Conservation (phyloP, 2,329 filamentous ascomycete species). For the Monilinia vaccinii-corymbosi region DNA sequence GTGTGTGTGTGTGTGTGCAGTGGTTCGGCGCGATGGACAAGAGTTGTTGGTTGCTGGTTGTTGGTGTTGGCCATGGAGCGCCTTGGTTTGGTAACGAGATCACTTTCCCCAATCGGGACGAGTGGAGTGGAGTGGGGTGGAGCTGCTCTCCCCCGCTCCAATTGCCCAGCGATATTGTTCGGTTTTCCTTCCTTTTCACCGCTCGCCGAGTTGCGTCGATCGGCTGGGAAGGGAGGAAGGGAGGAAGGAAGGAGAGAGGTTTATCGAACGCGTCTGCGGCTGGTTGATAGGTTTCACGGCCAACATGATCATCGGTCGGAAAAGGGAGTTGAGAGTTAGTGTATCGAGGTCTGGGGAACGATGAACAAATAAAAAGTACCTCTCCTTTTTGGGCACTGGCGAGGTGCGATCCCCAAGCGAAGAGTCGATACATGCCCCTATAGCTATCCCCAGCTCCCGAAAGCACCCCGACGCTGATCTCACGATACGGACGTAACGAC, state of each 20-base stretch:
- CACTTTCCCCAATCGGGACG: not conserved
- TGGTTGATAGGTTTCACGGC: not conserved
- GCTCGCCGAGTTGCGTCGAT: conserved; percentile 1
- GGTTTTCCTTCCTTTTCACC: not conserved
- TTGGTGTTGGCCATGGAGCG: too few relatives aligned
- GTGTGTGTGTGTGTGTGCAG: too few relatives aligned
- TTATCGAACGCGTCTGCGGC: not conserved
- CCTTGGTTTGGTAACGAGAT: not conserved
- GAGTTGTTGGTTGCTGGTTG: too few relatives aligned
- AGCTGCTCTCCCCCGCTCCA: not conserved
- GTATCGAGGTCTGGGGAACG: not conserved
- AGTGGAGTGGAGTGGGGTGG: conserved; percentile 1
- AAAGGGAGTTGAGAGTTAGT: not conserved
- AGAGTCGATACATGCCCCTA: not conserved
- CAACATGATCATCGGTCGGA: too few relatives aligned
- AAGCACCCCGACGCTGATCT: not conserved
- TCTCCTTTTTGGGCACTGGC: not conserved
- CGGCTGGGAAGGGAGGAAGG: too few relatives aligned
- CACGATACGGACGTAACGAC: not conserved
- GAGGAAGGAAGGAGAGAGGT: not conserved
- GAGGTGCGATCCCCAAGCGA: not conserved
- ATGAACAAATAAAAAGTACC: too few relatives aligned
- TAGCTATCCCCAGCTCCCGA: not conserved
- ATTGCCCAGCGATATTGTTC: not conserved
- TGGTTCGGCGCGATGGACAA: not conserved